These are phyloP conservation scores for Globisporangium uncinulatum DNA, from an alignment of 352 stramenopile species.

Conservation along the genomic window DNA sequence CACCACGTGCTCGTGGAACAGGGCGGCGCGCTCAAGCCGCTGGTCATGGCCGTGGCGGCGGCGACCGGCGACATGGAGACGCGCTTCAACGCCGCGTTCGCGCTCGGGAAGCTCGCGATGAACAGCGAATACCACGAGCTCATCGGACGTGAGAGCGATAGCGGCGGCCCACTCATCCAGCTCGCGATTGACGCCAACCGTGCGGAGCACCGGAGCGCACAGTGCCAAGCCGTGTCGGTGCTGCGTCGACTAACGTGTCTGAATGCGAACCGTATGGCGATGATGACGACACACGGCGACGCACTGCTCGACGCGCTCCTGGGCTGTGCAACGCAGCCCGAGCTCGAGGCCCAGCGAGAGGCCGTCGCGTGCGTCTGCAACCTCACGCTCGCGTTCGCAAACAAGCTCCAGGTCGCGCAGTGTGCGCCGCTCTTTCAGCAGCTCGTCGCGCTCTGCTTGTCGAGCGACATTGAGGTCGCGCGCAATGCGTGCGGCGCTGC, in stretches of 20 bases:
- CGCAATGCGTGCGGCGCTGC: slow-evolving; percentile 88
- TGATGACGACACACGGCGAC: slow-evolving; percentile 55
- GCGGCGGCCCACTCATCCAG: slow-evolving; percentile 39
- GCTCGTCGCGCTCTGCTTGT: slow-evolving; percentile 72
- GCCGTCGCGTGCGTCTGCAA: slow-evolving; percentile 85
- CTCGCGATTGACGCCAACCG: slow-evolving; percentile 53
- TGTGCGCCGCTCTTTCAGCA: slow-evolving; percentile 43
- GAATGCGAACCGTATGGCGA: slow-evolving; percentile 79
- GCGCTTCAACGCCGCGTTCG: slow-evolving; percentile 91
- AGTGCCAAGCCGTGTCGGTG: slow-evolving; percentile 89
- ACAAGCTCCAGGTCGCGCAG: slow-evolving; percentile 69
- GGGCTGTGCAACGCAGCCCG: slow-evolving; percentile 28
- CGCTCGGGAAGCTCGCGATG: slow-evolving; percentile 91
- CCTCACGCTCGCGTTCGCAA: slow-evolving; percentile 69
- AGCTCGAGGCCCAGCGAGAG: slow-evolving; percentile 89
- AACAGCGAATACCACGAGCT: slow-evolving; percentile 63
- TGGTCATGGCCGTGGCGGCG: slow-evolving; percentile 59
- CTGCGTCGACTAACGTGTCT: slow-evolving; percentile 83
- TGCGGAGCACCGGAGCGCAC: slow-evolving; percentile 38
- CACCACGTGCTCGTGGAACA: slow-evolving; percentile 68
- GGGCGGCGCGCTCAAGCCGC: slow-evolving; percentile 46
- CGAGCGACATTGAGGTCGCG: slow-evolving; percentile 86
- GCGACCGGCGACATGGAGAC: slow-evolving; percentile 81
- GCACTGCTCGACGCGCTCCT: slow-evolving; percentile 52
- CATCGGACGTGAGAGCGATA: slow-evolving; percentile 49